phyloP scores from a whole-genome alignment of 805 yeast genomes.

The Nakazawaea peltata region DNA sequence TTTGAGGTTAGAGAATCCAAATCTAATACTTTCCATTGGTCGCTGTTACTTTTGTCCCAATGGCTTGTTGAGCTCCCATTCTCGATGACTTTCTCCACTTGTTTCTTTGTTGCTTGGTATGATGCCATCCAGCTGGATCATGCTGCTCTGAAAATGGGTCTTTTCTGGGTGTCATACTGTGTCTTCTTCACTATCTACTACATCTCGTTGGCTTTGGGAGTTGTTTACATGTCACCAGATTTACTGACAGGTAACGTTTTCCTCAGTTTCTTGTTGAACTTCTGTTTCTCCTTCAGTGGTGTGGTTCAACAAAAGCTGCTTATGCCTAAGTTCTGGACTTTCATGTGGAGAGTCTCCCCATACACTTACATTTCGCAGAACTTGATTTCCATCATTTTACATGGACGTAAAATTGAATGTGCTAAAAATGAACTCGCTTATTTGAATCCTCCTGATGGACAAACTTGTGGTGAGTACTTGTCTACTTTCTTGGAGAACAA shows the following conservation, averaged over 20 bases:
- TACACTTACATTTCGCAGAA: conserved; percentile 39
- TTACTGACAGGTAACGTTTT: conserved; percentile 34
- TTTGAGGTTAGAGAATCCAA: conserved; percentile 58
- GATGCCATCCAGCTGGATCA: conserved; percentile 34
- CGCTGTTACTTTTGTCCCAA: conserved; percentile 42
- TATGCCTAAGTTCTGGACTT: conserved; percentile 43
- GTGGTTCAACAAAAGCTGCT: conserved; percentile 33
- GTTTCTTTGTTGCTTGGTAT: conserved; percentile 36
- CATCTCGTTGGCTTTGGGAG: conserved; percentile 28
- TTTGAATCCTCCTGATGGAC: conserved; percentile 36
- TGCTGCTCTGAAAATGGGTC: conserved; percentile 23
- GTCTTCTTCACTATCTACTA: conserved; percentile 22
- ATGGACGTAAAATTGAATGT: conserved; percentile 30
- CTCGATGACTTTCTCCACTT: conserved; percentile 36
- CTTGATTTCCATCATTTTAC: conserved; percentile 30
- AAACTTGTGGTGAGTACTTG: conserved; percentile 41
- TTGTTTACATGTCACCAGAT: conserved; percentile 35
- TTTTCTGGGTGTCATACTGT: conserved; percentile 24
- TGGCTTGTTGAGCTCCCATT: conserved; percentile 49
- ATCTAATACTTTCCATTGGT: conserved; percentile 62
- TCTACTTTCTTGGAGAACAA: conserved; percentile 22
- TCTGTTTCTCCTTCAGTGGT: conserved; percentile 28
- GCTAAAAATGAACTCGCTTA: conserved; percentile 25
- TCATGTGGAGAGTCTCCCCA: conserved; percentile 37
- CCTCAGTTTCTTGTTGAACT: conserved; percentile 27